A percentile compares a stretch with the other conserved stretches of the same genome.
Conservation (phyloP, 208 protist genomes). For the Acanthamoeba castellanii region DNA sequence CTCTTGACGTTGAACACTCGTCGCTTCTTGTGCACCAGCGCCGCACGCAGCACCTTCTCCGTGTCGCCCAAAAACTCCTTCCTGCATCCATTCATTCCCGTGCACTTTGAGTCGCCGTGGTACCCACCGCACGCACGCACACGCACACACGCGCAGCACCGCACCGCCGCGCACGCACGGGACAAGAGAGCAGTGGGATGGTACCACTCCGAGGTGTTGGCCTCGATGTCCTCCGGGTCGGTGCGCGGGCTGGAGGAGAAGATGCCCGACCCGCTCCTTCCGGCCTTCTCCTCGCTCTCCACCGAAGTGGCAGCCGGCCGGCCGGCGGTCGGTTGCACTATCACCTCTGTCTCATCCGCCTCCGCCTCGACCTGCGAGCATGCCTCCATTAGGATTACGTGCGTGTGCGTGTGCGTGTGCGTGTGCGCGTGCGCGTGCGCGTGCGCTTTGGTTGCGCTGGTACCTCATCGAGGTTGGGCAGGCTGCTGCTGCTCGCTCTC, state of each 20-base stretch:
- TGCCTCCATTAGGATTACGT: background rate
- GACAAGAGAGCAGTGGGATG: background rate
- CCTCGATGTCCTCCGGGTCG: constrained; percentile 1
- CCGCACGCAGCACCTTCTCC: constrained; percentile 73
- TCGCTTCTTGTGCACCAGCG: constrained; percentile 79
- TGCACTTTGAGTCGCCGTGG: background rate
- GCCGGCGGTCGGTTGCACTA: background rate
- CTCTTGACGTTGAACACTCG: constrained; percentile 79
- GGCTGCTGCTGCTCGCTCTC: background rate
- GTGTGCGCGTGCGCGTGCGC: background rate
- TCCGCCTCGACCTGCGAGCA: background rate
- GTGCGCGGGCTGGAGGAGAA: background rate
- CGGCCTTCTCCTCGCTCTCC: background rate
- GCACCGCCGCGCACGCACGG: too few species aligned
- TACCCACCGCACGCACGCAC: too few species aligned
- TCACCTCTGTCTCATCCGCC: background rate
- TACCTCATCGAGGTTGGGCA: constrained; percentile 8
- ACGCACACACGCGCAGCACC: too few species aligned
- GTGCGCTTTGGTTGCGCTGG: too few species aligned
- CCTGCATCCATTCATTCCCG: background rate
- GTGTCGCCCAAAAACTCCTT: background rate
- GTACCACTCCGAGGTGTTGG: background rate
- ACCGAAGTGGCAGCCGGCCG: background rate
- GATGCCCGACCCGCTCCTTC: background rate
- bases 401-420: background rate